Conservation (phyloP, 1,139 yeast species). For the Saccharomyces pastorianus region DNA sequence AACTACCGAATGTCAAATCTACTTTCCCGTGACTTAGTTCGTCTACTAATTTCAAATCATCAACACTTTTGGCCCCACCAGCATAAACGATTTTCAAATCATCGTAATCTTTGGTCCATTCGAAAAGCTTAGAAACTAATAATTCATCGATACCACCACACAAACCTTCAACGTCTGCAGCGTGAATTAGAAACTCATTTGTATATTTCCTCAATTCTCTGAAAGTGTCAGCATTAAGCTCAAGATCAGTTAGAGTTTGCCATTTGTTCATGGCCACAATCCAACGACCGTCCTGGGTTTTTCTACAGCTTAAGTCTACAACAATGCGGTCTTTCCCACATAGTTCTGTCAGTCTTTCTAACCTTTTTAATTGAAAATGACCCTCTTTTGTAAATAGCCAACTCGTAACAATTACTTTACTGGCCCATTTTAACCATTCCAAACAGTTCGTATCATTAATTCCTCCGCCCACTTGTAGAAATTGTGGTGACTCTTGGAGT, state of each 20-base stretch:
- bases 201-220: slow-evolving; percentile 53
- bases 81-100: slow-evolving; percentile 81
- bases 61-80: slow-evolving; percentile 81
- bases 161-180: slow-evolving; percentile 96
- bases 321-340: slow-evolving; percentile 56
- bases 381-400: slow-evolving; percentile 68
- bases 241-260: slow-evolving; percentile 77
- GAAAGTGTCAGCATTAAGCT: slow-evolving; percentile 48
- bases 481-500: slow-evolving; percentile 60
- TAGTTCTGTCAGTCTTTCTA: slow-evolving; percentile 30
- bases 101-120: slow-evolving; percentile 56
- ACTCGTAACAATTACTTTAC: slow-evolving; percentile 74
- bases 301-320: slow-evolving; percentile 84
- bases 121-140: slow-evolving; percentile 60
- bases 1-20: slow-evolving; percentile 86
- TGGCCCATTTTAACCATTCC: slow-evolving; percentile 44
- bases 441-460: slow-evolving; percentile 65
- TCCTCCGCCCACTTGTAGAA: slow-evolving; percentile 89
- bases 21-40: slow-evolving; percentile 69
- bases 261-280: slow-evolving; percentile 94
- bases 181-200: slow-evolving; percentile 83
- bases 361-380: slow-evolving; percentile 47
- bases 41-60: slow-evolving; percentile 60
- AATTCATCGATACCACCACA: slow-evolving; percentile 85
- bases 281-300: slow-evolving; percentile 48